Percentiles rank a stretch among this genome's conserved stretches.
phyloP scores from a whole-genome alignment of 306 rosid genomes.

The Pterocarpus macrocarpus region DNA sequence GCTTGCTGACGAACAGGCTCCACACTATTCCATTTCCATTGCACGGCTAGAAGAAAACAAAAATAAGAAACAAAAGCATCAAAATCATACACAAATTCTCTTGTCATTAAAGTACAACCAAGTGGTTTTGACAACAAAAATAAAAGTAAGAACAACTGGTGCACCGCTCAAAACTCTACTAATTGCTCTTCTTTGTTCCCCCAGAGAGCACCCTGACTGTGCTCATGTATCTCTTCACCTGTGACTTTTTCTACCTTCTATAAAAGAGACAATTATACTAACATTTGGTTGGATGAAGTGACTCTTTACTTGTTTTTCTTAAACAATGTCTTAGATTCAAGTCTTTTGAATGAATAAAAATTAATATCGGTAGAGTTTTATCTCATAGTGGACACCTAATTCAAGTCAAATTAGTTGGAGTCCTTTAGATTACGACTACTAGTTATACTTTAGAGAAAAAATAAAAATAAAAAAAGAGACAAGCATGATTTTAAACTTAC shows the following conservation, averaged over 20 bases:
- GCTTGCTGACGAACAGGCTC: constrained; percentile 40
- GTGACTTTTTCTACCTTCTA: neutral
- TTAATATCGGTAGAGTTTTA: too few species aligned
- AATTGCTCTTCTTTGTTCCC: too few species aligned
- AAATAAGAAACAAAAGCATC: constrained; percentile 34
- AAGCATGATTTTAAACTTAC: neutral
- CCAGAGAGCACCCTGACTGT: neutral
- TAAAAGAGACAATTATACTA: constrained; percentile 8
- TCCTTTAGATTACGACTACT: too few species aligned
- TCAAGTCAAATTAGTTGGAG: too few species aligned
- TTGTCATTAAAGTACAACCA: constrained; percentile 31
- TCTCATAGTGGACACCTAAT: too few species aligned
- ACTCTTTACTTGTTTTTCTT: neutral
- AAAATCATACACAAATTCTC: neutral
- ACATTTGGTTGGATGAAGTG: too few species aligned
- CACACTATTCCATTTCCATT: constrained; percentile 35
- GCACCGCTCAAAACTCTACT: too few species aligned
- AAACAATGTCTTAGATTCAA: too few species aligned
- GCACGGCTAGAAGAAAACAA: constrained; percentile 23
- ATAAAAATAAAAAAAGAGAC: too few species aligned
- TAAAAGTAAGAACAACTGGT: neutral
- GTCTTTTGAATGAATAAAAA: too few species aligned
- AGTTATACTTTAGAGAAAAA: too few species aligned
- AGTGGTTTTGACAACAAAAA: constrained; percentile 13
- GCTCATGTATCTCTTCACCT: constrained; percentile 29